A percentile compares a stretch with the other conserved stretches of the same genome.
Conservation (phyloP, 257 asterid species). For the Plantago elongata region DNA sequence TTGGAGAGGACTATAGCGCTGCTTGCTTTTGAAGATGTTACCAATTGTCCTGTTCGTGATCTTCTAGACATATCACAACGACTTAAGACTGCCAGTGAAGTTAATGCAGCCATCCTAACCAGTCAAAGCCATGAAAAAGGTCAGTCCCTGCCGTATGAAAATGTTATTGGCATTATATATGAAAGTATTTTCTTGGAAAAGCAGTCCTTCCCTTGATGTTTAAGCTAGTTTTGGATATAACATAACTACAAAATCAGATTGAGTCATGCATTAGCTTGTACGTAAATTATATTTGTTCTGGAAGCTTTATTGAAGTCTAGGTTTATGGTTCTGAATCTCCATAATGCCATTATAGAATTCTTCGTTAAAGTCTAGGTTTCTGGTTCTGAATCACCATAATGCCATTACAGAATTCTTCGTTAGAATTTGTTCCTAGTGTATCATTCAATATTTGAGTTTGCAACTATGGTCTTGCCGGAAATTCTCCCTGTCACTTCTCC, state of each 20-base stretch:
- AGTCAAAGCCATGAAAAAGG: slow-evolving; percentile 94
- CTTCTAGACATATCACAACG: slow-evolving; percentile 78
- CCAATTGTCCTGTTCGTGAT: slow-evolving; percentile 65
- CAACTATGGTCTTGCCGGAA: not conserved
- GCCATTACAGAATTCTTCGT: not conserved
- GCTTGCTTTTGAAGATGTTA: slow-evolving; percentile 72
- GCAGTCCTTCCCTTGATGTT: not conserved
- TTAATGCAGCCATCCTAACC: slow-evolving; percentile 80
- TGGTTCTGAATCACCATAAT: not conserved
- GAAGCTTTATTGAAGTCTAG: not conserved
- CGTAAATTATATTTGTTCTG: not conserved
- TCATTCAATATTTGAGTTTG: not conserved
- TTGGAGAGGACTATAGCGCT: slow-evolving; percentile 76
- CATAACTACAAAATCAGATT: not conserved
- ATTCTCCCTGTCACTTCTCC: not conserved
- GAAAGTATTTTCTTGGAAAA: not conserved
- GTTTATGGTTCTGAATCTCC: not conserved
- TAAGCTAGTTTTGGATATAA: not conserved
- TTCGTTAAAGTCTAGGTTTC: not conserved
- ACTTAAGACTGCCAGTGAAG: slow-evolving; percentile 77
- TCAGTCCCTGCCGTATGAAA: slow-evolving; percentile 19
- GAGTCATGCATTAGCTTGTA: not conserved
- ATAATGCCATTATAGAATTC: not conserved
- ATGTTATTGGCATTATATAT: not conserved
- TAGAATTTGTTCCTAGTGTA: not conserved